These are phyloP conservation scores for Amoeboaphelidium protococcarum DNA, from an alignment of 371 early-diverging fungal species.

Conservation along the genomic window DNA sequence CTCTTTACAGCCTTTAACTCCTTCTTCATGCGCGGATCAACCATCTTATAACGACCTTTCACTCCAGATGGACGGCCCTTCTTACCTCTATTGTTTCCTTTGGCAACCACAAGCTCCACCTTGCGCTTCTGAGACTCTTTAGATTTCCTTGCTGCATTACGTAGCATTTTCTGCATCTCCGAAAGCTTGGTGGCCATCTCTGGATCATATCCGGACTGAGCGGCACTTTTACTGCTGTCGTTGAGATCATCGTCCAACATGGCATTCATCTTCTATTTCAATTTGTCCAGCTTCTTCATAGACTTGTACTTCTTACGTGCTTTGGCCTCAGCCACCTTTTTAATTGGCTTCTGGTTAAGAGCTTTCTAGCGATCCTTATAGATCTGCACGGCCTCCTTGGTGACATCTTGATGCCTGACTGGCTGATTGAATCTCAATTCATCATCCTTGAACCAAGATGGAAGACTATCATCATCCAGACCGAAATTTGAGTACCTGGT, in stretches of 20 bases:
- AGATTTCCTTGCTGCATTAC: constrained; percentile 21
- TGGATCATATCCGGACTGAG: too few species aligned
- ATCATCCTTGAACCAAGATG: constrained; percentile 78
- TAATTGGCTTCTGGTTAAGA: constrained; percentile 82
- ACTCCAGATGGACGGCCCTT: constrained; percentile 88
- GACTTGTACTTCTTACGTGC: constrained; percentile 61
- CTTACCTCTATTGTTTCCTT: constrained; percentile 45
- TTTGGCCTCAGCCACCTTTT: constrained; percentile 95
- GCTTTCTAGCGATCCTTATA: constrained; percentile 49
- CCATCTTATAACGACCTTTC: constrained; percentile 83
- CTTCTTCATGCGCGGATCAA: constrained; percentile 76
- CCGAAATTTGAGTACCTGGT: constrained; percentile 50
- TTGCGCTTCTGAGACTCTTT: constrained; percentile 47
- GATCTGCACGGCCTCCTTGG: constrained; percentile 75
- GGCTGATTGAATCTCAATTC: constrained; percentile 66
- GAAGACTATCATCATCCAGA: constrained; percentile 55
- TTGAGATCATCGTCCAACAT: constrained; percentile 34
- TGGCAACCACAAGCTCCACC: constrained; percentile 68
- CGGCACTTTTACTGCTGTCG: too few species aligned
- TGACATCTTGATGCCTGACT: constrained; percentile 42
- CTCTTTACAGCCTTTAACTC: constrained; percentile 59
- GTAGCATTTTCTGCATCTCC: constrained; percentile 45
- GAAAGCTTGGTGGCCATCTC: constrained; percentile 43
- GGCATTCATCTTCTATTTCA: constrained; percentile 61
- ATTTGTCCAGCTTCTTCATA: constrained; percentile 37